These are phyloP conservation scores for Datisca glomerata DNA, from an alignment of 306 rosid species.

Conservation along the genomic window DNA sequence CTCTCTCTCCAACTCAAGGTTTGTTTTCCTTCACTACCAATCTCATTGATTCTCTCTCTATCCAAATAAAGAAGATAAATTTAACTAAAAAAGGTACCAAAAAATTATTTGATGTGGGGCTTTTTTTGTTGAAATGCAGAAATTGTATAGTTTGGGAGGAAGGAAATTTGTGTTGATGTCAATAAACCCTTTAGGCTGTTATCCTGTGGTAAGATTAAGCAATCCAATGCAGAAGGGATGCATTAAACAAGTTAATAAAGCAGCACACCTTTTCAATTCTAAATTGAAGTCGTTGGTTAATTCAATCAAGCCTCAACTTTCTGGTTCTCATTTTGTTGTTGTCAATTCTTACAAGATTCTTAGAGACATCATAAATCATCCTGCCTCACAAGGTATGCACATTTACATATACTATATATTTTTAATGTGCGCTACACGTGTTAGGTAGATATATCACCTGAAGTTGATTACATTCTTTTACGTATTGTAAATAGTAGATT, in stretches of 20 bases:
- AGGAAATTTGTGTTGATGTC: constrained; percentile 26
- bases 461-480: too few relatives aligned
- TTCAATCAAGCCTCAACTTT: constrained; percentile 11
- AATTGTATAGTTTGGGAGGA: constrained; percentile 30
- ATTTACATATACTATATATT: too few relatives aligned
- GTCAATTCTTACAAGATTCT: constrained; percentile 34
- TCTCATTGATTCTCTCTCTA: neutral
- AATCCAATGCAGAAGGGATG: neutral
- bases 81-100: too few relatives aligned
- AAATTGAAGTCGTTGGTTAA: constrained; percentile 23
- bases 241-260: constrained; percentile 18
- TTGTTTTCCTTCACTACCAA: neutral
- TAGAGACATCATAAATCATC: constrained; percentile 22
- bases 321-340: constrained; percentile 19
- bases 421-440: too few relatives aligned
- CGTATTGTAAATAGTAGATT: too few relatives aligned
- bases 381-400: constrained; percentile 26
- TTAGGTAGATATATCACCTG: too few relatives aligned
- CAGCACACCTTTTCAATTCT: constrained; percentile 30
- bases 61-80: neutral
- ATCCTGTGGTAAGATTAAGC: constrained; percentile 22
- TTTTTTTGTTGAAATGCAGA: constrained; percentile 16
- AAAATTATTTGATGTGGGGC: neutral
- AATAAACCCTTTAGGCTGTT: constrained; percentile 37
- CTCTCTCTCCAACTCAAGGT: constrained; percentile 26